Base-by-base conservation (phyloP, 495 filamentous ascomycete species). In the Penicillium coffeae region DNA sequence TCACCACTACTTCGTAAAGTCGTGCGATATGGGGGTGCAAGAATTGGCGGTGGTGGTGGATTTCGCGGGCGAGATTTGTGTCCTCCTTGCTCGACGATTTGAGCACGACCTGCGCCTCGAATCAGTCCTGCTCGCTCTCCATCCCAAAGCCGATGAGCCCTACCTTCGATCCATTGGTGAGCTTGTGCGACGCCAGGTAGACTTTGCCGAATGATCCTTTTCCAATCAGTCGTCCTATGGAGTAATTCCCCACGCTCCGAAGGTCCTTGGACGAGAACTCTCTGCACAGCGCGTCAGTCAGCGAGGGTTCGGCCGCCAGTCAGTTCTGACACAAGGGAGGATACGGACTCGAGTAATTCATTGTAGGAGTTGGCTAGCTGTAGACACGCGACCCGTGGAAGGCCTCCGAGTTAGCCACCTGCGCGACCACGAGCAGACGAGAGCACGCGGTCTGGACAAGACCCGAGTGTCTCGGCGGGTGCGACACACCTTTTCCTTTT, bases 201-300 rank as follows among this genome's bases (percentile, higher is more conserved):
- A 97, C 93, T 72, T 96, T 97, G 55, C 93, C 93, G 71, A 97
- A 98, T 39, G 89, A 95, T 30, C 93, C 93, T 64, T 97, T 97
- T 42, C 93, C 93, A 61, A 98, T 96, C 40, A 98, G 74, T 43
- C 84, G 82, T 27, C 92, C 93, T 14, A 97, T 74, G 25, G 86
- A 83, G 69, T 98, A 98, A 69, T 97, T 98, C 42, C 93, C 93
- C 47, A 98, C 93, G 33, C 81, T 86, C 50, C 85, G 83, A 42
- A 98, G 80, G 48, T 97, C 94, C 60, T 87, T 88, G 52, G 88
- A 90, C 39, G 89, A 88, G 73, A 98, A 98, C 68, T 97, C 90
- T 69, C 92, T 97, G 64, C 36, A 43, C 51, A 51, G 16, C 36
- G 41, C 42, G 37, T 68, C 38, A 66, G 54, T 30, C 32, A 42